These are phyloP conservation scores for Erysimum cheiranthoides DNA, from an alignment of 345 rosid genomes.

Conservation along the genomic window DNA sequence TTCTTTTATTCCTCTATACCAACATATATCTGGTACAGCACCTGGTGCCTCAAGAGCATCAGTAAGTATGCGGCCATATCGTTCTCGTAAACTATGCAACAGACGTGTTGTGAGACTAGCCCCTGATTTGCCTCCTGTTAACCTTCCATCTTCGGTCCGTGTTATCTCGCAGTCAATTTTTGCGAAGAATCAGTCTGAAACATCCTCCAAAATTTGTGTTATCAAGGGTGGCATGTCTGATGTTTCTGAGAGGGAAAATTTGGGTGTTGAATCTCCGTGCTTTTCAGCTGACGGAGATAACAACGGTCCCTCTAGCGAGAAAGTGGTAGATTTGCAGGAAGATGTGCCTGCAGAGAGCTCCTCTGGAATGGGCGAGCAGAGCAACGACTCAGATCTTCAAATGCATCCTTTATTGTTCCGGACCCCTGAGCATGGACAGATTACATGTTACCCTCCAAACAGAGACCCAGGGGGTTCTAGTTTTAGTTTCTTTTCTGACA, in stretches of 20 bases:
- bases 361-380: conserved; percentile 53
- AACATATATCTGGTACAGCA: conserved; percentile 42
- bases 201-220: conserved; percentile 48
- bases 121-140: conserved; percentile 91
- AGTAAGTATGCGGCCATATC: conserved; percentile 51
- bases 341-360: conserved; percentile 58
- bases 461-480: conserved; percentile 49
- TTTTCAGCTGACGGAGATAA: conserved; percentile 44
- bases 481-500: conserved; percentile 78
- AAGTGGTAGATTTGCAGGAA: conserved; percentile 40
- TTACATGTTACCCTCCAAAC: conserved; percentile 61
- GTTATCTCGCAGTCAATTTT: conserved; percentile 76
- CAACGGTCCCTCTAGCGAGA: conserved; percentile 45
- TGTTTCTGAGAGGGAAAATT: conserved; percentile 52
- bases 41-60: conserved; percentile 50
- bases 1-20: conserved; percentile 32
- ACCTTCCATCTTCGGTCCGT: conserved; percentile 91
- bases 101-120: conserved; percentile 81
- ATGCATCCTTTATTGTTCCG: conserved; percentile 94
- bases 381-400: conserved; percentile 61
- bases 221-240: conserved; percentile 34
- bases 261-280: conserved; percentile 48
- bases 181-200: conserved; percentile 51
- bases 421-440: conserved; percentile 61
- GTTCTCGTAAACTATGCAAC: conserved; percentile 53